Evolutionary conservation across 176 grass and related monocot genomes (phyloP).

Genomic region (Chloris gayana): DNA sequence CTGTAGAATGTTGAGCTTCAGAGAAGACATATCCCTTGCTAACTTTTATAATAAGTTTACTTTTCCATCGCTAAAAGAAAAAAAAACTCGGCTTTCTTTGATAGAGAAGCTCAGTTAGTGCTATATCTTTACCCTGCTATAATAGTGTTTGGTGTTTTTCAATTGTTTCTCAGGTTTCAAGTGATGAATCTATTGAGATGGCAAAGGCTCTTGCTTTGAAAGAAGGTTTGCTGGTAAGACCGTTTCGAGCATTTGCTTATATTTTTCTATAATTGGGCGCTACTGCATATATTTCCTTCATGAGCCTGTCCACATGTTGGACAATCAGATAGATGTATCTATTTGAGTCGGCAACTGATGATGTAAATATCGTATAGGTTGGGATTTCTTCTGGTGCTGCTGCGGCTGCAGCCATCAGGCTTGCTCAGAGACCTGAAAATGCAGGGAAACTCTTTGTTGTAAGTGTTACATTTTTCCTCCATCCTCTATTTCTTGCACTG

Average conservation of each 20-base stretch:
- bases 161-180: constrained; percentile 64
- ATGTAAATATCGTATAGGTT: constrained; percentile 49
- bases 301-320: not conserved
- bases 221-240: constrained; percentile 80
- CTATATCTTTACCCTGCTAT: constrained; percentile 1
- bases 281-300: not conserved
- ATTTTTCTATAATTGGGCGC: not conserved
- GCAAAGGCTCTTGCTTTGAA: constrained; percentile 78
- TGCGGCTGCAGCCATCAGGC: constrained; percentile 65
- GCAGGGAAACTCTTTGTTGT: constrained; percentile 87
- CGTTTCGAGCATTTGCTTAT: not conserved
- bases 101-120: too few species aligned
- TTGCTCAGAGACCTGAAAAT: constrained; percentile 81
- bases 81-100: too few species aligned
- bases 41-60: not conserved
- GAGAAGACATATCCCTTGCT: constrained; percentile 7
- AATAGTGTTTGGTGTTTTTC: constrained; percentile 16
- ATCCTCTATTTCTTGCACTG: not conserved
- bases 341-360: not conserved
- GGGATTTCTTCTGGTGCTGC: constrained; percentile 92
- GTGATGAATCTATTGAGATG: constrained; percentile 83
- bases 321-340: not conserved
- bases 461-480: constrained; percentile 43
- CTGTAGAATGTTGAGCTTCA: not conserved
- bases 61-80: not conserved